Percentiles rank a stretch among this genome's conserved stretches.
These are phyloP conservation scores for Massariosphaeria phaeospora DNA, from an alignment of 495 filamentous ascomycete species.

Conservation along the genomic window DNA sequence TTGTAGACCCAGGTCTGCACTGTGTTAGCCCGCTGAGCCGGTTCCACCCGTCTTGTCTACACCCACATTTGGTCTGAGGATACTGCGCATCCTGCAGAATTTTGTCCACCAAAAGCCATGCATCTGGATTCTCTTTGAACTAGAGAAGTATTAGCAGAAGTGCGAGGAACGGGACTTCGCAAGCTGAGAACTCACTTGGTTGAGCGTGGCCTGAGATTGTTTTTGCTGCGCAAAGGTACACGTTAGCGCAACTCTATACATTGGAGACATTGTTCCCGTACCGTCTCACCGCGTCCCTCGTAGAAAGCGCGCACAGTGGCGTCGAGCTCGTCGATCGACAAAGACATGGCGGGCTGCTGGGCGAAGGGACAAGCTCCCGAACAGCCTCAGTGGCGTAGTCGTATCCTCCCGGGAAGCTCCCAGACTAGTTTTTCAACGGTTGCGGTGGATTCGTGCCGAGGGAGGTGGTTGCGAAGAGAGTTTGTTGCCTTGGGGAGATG, in stretches of 20 bases:
- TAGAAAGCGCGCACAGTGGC: slow-evolving; percentile 93
- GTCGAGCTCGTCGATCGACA: slow-evolving; percentile 88
- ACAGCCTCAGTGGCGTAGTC: slow-evolving; percentile 15
- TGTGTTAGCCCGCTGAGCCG: slow-evolving; percentile 3
- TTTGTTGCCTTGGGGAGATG: slow-evolving; percentile 4
- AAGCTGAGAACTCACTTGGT: slow-evolving; percentile 63
- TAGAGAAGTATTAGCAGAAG: slow-evolving; percentile 44
- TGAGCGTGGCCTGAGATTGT: slow-evolving; percentile 86
- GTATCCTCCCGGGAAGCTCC: slow-evolving; percentile 2
- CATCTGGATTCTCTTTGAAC: slow-evolving; percentile 98
- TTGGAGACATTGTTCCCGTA: slow-evolving; percentile 49
- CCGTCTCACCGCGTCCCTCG: slow-evolving; percentile 87
- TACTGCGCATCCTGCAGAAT: slow-evolving; percentile 87
- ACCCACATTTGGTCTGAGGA: slow-evolving; percentile 91
- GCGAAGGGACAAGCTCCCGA: slow-evolving; percentile 21
- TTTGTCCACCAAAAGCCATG: slow-evolving; percentile 94
- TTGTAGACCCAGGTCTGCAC: slow-evolving; percentile 81
- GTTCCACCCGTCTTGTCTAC: slow-evolving; percentile 12
- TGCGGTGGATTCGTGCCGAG: neutral
- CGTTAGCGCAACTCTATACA: slow-evolving; percentile 12
- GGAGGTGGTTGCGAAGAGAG: neutral
- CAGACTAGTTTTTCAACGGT: neutral
- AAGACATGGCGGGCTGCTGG: slow-evolving; percentile 49
- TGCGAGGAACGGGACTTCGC: neutral
- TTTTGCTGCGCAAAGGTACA: slow-evolving; percentile 66